phyloP scores from a whole-genome alignment of 1,284 basidiomycete species.

The Neolentinus lepideus region DNA sequence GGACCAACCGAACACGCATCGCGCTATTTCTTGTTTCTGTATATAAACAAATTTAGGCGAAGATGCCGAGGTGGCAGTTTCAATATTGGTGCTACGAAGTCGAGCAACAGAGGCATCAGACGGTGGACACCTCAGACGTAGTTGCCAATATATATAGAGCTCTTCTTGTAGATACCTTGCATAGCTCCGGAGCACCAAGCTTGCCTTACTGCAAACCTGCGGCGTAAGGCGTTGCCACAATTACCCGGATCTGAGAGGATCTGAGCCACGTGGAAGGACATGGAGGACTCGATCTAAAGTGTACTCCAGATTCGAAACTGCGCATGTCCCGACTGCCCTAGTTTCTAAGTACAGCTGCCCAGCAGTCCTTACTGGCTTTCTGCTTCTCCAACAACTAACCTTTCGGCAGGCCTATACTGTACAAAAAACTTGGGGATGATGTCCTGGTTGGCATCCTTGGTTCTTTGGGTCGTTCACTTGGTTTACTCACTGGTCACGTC shows the following conservation, averaged over 20 bases:
- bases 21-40: no score
- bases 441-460: slow-evolving; percentile 31
- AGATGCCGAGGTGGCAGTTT: no score
- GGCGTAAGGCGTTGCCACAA: not conserved
- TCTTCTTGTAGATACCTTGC: no score
- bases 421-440: slow-evolving; percentile 10
- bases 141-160: no score
- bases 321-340: not conserved
- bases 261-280: not conserved
- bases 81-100: no score
- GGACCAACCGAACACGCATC: no score
- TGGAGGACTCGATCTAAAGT: not conserved
- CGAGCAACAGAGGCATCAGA: no score
- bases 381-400: not conserved
- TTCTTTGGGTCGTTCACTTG: slow-evolving; percentile 48
- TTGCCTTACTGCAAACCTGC: not conserved
- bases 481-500: slow-evolving; percentile 42
- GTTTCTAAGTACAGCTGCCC: not conserved
- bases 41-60: no score
- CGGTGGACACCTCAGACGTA: no score
- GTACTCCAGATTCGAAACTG: not conserved
- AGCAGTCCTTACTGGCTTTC: not conserved
- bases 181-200: no score
- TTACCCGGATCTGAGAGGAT: not conserved
- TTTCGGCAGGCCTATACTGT: not conserved